Conservation (phyloP, 179 eudicot genomes). For the Actinidia arguta region DNA sequence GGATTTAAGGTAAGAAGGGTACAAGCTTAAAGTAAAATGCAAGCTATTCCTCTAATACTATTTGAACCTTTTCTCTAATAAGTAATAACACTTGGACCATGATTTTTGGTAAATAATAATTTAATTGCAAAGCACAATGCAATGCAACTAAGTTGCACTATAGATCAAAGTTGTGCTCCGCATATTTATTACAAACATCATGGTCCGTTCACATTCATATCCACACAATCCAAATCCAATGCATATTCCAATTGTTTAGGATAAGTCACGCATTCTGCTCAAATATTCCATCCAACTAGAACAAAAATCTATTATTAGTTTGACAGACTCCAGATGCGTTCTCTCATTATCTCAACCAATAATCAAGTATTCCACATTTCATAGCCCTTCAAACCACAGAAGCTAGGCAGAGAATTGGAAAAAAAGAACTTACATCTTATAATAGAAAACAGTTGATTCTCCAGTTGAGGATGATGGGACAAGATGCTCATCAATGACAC, state of each 20-base stretch:
- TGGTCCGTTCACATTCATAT: too few relatives aligned
- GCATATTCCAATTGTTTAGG: background rate
- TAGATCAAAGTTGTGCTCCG: too few relatives aligned
- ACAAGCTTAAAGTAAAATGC: background rate
- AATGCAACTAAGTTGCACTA: too few relatives aligned
- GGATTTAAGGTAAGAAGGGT: background rate
- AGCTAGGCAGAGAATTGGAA: background rate
- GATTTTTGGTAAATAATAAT: too few relatives aligned
- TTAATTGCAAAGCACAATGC: too few relatives aligned
- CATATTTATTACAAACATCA: too few relatives aligned
- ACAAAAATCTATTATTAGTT: background rate
- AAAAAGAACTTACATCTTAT: constrained; percentile 34
- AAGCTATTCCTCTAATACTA: background rate
- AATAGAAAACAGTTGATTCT: constrained; percentile 42
- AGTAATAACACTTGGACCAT: too few relatives aligned
- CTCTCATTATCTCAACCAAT: background rate
- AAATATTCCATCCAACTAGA: background rate
- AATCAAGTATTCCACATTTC: background rate
- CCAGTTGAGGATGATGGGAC: constrained; percentile 40
- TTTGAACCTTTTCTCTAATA: too few relatives aligned
- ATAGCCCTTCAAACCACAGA: background rate
- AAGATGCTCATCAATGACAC: constrained; percentile 40
- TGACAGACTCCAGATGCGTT: background rate
- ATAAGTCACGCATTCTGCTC: background rate
- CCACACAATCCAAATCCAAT: too few relatives aligned